phyloP scores from a whole-genome alignment of 495 filamentous ascomycete genomes.

The Apiosordaria backusii region DNA sequence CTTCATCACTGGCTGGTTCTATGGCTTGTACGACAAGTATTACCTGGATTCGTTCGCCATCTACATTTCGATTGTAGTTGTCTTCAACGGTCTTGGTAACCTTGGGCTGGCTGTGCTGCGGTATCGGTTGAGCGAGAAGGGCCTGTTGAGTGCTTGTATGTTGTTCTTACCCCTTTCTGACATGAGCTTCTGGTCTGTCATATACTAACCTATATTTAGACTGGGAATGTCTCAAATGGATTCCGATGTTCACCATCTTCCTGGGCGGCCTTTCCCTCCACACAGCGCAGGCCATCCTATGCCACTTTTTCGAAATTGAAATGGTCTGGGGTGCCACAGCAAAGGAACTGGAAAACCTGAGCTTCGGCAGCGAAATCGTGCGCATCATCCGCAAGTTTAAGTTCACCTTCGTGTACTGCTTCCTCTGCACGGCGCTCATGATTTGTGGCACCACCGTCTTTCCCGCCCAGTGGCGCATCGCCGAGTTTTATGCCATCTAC shows the following conservation, averaged over 20 bases:
- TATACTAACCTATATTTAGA: background rate
- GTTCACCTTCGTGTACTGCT: constrained; percentile 65
- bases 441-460: constrained; percentile 62
- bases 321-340: constrained; percentile 70
- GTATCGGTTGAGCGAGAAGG: constrained; percentile 58
- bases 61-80: constrained; percentile 56
- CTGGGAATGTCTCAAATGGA: constrained; percentile 68
- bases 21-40: constrained; percentile 68
- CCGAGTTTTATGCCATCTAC: constrained; percentile 73
- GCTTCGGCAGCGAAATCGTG: constrained; percentile 71
- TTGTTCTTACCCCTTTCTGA: background rate
- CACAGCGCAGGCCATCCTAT: constrained; percentile 60
- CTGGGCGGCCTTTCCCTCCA: constrained; percentile 68
- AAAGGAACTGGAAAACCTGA: constrained; percentile 68
- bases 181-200: background rate
- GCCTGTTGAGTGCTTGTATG: constrained; percentile 49
- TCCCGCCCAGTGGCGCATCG: constrained; percentile 64
- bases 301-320: constrained; percentile 69
- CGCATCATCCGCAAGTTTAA: constrained; percentile 51
- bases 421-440: constrained; percentile 62
- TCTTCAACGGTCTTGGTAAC: constrained; percentile 68
- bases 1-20: constrained; percentile 73
- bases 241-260: constrained; percentile 64
- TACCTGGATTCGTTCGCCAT: constrained; percentile 74
- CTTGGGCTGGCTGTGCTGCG: constrained; percentile 62